Conservation (phyloP, 176 grass and related monocot genomes). For the Triticum dicoccoides region DNA sequence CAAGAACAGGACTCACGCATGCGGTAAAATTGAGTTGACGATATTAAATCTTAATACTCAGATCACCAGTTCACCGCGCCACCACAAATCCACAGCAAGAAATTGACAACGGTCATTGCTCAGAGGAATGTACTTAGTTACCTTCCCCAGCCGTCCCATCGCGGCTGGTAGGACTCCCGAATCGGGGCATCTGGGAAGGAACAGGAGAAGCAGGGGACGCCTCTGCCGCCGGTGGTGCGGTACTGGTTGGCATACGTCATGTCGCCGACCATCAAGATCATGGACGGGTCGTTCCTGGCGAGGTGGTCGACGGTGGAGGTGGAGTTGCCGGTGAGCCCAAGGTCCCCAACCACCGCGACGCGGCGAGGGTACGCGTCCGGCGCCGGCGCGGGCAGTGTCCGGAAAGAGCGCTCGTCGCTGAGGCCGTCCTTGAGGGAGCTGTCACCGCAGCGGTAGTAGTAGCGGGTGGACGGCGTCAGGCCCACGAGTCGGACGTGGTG, state of each 20-base stretch:
- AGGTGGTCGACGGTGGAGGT: constrained; percentile 83
- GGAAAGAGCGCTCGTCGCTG: constrained; percentile 64
- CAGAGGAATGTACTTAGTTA: not conserved
- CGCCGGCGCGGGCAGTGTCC: constrained; percentile 47
- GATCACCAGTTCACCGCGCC: not conserved
- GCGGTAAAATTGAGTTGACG: not conserved
- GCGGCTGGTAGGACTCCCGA: constrained; percentile 79
- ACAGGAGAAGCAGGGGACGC: constrained; percentile 79
- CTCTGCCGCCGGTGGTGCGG: constrained; percentile 69
- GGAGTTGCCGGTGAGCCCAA: constrained; percentile 88
- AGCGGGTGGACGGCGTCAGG: constrained; percentile 48
- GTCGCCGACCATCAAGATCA: constrained; percentile 84
- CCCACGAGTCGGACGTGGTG: constrained; percentile 74
- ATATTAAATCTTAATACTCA: not conserved
- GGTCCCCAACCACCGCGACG: constrained; percentile 75
- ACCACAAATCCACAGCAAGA: not conserved
- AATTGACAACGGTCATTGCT: not conserved
- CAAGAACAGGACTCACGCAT: too few relatives aligned
- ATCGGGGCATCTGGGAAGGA: constrained; percentile 73
- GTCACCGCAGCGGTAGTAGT: constrained; percentile 90
- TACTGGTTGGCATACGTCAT: constrained; percentile 85
- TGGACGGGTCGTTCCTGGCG: constrained; percentile 54
- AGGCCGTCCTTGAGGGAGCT: constrained; percentile 39
- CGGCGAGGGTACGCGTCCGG: constrained; percentile 43
- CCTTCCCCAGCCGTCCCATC: constrained; percentile 94